phyloP scores from a whole-genome alignment of 2,329 filamentous ascomycete species.

The Trichoderma semiorbis region DNA sequence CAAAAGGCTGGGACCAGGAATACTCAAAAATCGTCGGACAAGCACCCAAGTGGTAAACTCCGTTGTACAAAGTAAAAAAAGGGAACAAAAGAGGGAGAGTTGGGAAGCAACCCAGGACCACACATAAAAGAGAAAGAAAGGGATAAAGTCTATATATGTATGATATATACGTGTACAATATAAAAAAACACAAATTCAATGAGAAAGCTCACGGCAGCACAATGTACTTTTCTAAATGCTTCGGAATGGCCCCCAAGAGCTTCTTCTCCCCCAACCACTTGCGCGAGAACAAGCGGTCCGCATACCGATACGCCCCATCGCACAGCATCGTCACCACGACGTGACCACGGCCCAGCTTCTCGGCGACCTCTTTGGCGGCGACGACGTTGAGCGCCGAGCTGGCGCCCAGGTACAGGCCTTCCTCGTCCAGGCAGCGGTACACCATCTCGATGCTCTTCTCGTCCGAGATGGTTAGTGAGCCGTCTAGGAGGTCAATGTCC shows the following conservation, averaged over 20 bases:
- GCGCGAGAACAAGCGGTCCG: conserved; percentile 85
- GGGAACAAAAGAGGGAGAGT: neutral
- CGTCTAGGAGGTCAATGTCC: conserved; percentile 81
- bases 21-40: conserved; percentile 30
- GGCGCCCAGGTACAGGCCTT: conserved; percentile 91
- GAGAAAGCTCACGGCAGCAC: conserved; percentile 65
- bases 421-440: conserved; percentile 91
- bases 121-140: neutral
- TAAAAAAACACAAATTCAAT: neutral
- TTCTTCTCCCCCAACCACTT: conserved; percentile 90
- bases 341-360: conserved; percentile 82
- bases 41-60: conserved; percentile 28
- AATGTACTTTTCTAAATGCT: conserved; percentile 88
- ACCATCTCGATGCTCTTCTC: conserved; percentile 98
- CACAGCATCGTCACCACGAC: conserved; percentile 93
- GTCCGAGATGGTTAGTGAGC: conserved; percentile 78
- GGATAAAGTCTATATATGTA: conserved; percentile 25
- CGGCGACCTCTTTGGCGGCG: conserved; percentile 88
- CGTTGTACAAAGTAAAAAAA: neutral
- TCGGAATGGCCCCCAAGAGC: conserved; percentile 74
- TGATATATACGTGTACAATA: conserved; percentile 29
- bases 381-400: conserved; percentile 94
- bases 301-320: conserved; percentile 96
- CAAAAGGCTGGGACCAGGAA: conserved; percentile 23
- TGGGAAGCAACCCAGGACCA: too few species aligned